Evolutionary conservation across 371 early-diverging fungal genomes (phyloP).

Genomic region (Catenaria anguillulae): DNA sequence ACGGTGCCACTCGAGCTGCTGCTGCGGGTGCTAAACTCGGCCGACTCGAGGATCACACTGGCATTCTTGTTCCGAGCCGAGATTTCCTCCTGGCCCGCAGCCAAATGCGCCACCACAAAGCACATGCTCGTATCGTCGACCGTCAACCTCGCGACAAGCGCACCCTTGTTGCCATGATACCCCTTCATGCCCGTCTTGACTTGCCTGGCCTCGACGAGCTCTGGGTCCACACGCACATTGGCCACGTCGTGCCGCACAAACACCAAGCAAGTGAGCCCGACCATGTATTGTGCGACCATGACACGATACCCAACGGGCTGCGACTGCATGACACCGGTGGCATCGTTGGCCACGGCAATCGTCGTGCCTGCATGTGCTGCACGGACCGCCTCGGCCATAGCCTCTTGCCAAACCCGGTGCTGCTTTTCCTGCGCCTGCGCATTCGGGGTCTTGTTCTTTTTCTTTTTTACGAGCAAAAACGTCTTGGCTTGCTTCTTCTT

Average conservation of each 20-base stretch:
- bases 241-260: constrained; percentile 6
- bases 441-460: constrained; percentile 26
- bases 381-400: background rate
- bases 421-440: constrained; percentile 40
- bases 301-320: constrained; percentile 36
- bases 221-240: constrained; percentile 7
- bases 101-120: constrained; percentile 72
- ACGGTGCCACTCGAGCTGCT: background rate
- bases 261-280: constrained; percentile 37
- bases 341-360: constrained; percentile 12
- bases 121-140: constrained; percentile 62
- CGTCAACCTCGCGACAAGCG: constrained; percentile 55
- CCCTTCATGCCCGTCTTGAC: constrained; percentile 72
- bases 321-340: constrained; percentile 11
- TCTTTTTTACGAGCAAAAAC: constrained; percentile 27
- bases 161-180: constrained; percentile 87
- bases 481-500: constrained; percentile 28
- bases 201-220: constrained; percentile 18
- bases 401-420: constrained; percentile 22
- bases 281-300: constrained; percentile 49
- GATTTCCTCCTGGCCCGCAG: constrained; percentile 62
- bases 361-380: constrained; percentile 1
- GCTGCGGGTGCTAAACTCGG: constrained; percentile 1
- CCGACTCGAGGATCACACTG: constrained; percentile 19
- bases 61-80: constrained; percentile 54